Conservation (phyloP, 2,329 filamentous ascomycete genomes). For the Fonsecaea pugnacius region DNA sequence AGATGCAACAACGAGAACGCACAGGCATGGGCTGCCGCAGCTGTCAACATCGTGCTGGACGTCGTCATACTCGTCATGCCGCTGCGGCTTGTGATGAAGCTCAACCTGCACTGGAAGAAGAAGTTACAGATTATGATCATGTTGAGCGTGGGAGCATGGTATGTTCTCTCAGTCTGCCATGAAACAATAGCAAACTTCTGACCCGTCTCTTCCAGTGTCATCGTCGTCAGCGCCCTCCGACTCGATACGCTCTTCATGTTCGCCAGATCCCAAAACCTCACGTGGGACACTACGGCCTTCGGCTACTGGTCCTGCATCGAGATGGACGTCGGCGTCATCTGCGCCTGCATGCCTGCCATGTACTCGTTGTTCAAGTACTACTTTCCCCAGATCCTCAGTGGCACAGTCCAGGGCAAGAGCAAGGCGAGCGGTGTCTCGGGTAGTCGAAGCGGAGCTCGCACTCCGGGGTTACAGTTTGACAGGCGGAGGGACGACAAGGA, state of each 20-base stretch:
- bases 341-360: conserved; percentile 50
- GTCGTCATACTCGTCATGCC: conserved; percentile 59
- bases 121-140: conserved; percentile 57
- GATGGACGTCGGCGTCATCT: conserved; percentile 52
- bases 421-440: conserved; percentile 6
- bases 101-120: conserved; percentile 44
- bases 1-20: conserved; percentile 57
- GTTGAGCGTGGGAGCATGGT: conserved; percentile 56
- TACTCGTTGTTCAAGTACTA: conserved; percentile 38
- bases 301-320: conserved; percentile 51
- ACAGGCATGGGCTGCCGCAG: conserved; percentile 58
- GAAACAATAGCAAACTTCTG: not conserved
- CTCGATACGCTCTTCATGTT: conserved; percentile 51
- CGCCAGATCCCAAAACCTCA: conserved; percentile 41
- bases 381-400: conserved; percentile 29
- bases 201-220: conserved; percentile 43
- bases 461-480: conserved; percentile 12
- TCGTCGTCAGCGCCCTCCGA: conserved; percentile 51
- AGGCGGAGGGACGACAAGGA: not conserved
- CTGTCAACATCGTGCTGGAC: conserved; percentile 59
- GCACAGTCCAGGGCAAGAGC: conserved; percentile 18
- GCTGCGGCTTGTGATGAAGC: conserved; percentile 49
- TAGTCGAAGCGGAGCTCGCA: conserved; percentile 1
- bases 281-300: conserved; percentile 48
- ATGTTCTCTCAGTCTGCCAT: conserved; percentile 32